These are phyloP conservation scores for Gliomastix tumulicola DNA, from an alignment of 2,329 filamentous ascomycete genomes.

Conservation along the genomic window DNA sequence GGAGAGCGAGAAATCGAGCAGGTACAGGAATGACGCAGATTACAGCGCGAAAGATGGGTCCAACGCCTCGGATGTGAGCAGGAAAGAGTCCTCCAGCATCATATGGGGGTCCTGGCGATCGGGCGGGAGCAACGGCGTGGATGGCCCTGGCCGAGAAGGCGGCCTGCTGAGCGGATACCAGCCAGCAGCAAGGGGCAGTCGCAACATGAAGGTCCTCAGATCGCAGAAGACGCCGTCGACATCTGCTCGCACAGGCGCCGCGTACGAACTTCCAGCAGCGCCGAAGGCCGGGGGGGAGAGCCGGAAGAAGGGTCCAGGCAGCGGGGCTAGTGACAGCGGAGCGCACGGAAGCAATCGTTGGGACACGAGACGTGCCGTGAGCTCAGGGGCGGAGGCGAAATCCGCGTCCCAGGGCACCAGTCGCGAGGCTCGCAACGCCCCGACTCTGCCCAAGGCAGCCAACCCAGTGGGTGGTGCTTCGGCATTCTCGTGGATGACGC, in stretches of 20 bases:
- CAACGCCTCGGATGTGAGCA: conserved; percentile 18
- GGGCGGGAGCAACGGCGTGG: conserved; percentile 39
- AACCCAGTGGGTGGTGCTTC: conserved; percentile 91
- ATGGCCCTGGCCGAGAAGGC: conserved; percentile 45
- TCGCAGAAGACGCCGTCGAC: conserved; percentile 60
- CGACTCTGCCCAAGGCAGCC: conserved; percentile 46
- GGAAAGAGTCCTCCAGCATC: conserved; percentile 42
- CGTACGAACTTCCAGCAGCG: conserved; percentile 43
- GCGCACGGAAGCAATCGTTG: conserved; percentile 31
- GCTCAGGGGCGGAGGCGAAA: conserved; percentile 30
- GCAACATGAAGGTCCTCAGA: conserved; percentile 87
- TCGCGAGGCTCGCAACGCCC: conserved; percentile 26
- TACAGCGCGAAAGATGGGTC: conserved; percentile 17
- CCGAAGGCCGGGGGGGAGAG: conserved; percentile 36
- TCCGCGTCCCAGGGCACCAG: conserved; percentile 25
- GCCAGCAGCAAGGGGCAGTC: conserved; percentile 51
- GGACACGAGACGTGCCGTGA: conserved; percentile 46
- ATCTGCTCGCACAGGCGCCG: conserved; percentile 39
- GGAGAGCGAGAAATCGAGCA: conserved; percentile 30
- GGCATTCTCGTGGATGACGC: conserved; percentile 88
- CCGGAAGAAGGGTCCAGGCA: conserved; percentile 47
- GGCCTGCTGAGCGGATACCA: conserved; percentile 60
- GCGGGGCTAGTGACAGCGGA: conserved; percentile 15
- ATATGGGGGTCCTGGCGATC: conserved; percentile 71
- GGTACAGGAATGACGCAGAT: conserved; percentile 13